phyloP scores from a whole-genome alignment of 164 flowering plant genomes.

The Protea cynaroides region DNA sequence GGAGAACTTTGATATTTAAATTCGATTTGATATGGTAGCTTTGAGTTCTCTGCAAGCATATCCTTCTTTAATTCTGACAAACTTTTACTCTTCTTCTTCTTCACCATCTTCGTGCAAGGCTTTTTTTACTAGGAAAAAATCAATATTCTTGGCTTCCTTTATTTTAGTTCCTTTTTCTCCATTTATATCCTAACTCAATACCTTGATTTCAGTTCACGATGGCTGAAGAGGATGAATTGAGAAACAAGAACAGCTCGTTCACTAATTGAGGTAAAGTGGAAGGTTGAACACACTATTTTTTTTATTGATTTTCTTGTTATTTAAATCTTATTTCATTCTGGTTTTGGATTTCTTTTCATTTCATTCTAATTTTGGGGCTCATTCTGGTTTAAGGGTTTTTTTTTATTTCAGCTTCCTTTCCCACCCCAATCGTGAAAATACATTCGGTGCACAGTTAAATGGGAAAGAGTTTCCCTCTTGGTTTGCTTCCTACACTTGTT shows the following conservation, averaged over 20 bases:
- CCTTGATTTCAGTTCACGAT: slow-evolving; percentile 17
- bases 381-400: too few relatives aligned
- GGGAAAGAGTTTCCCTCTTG: too few relatives aligned
- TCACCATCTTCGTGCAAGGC: slow-evolving; percentile 9
- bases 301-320: too few relatives aligned
- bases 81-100: slow-evolving; percentile 5
- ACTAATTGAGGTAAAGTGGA: too few relatives aligned
- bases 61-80: neutral
- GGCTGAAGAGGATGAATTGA: slow-evolving; percentile 35
- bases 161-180: slow-evolving; percentile 18
- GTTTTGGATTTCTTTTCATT: too few relatives aligned
- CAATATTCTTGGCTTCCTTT: slow-evolving; percentile 20
- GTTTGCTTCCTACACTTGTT: too few relatives aligned
- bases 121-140: slow-evolving; percentile 20
- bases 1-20: neutral
- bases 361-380: too few relatives aligned
- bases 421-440: too few relatives aligned
- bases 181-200: slow-evolving; percentile 8
- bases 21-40: neutral
- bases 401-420: too few relatives aligned
- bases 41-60: neutral
- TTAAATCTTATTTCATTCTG: too few relatives aligned
- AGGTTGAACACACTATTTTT: too few relatives aligned
- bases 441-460: too few relatives aligned
- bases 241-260: slow-evolving; percentile 45